Base-by-base conservation (phyloP, 1,284 basidiomycete genomes). In the Caloboletus inedulis region DNA sequence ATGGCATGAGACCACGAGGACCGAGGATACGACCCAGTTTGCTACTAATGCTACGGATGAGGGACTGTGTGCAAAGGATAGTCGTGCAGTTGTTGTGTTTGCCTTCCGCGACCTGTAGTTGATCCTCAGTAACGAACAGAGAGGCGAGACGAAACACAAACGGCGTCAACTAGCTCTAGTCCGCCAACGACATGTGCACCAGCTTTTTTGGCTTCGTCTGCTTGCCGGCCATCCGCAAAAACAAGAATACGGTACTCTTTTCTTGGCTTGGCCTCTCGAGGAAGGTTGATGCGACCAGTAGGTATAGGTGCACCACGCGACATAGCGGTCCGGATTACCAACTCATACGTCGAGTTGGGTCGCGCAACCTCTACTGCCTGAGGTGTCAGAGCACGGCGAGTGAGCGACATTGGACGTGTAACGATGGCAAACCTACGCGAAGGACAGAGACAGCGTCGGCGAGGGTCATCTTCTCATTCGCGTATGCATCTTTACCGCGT, bases 1-100 rank as follows among this genome's bases (percentile, higher is more conserved):
- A 91, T 14, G 96, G 96, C 94, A 99, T 98, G 49, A 99, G 73
- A 56, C 95, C 95, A 55, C 92, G 86, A 39, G 94, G 95, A 65
- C 96, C 97, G 25, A 99, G 79, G 54, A 92, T 83, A 60, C 95
- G 86, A 31, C 94, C 95, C 7, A 98, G 79, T 61, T 82, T 82
- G 13, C 87, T 84, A 23, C 89, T 86, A 55, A 98, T 90, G 31
- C 82, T 73, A 27, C 85, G 81, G 52, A 97, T 82, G 62, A 98
- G 81, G 16, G 82, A 79, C 4, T 91, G 84, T 0, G 92, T 94
- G 48, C 88, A 89, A 23, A 99, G 79, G 59, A 94, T 87, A 45
- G 89, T 85, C 14, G 89, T 91, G 37, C 68, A 66, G n/a, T 85
- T 89, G 60, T 82, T 78, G 60, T 87, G 66, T 74, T 57, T 82